Base-by-base conservation (phyloP, 805 yeast species). In the Jamesozyma jinghongensis region DNA sequence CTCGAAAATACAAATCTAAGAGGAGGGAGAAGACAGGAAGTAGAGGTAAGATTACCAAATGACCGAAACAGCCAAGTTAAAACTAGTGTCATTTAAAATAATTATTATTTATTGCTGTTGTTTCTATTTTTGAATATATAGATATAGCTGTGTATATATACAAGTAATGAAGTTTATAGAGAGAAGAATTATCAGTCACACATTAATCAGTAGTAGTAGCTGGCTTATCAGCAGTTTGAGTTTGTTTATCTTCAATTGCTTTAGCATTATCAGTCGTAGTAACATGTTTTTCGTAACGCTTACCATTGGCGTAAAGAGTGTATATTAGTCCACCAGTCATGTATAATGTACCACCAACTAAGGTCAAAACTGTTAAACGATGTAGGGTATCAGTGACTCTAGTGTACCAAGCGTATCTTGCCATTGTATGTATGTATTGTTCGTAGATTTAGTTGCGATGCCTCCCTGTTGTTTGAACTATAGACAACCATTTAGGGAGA, bases 331-430 rank as follows among this genome's bases (percentile, higher is more conserved):
- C 78, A 25, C 70, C 73, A 10, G 68, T 51, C 70, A 76, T 69
- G 57, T 72, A 75, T 39, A 66, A 41, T 1, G 73, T 61, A 34
- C 71, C 71, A 37, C 88, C 88, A 17, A 79, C 73, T 25, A 82
- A 66, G 3, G 81, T 71, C 18, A 81, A 57, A 34, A 82, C 87
- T 0, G 85, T 78, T 44, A 81, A 59, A 64, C 90, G 79, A 61
- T 82, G 90, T 20, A 71, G 73, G 32, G 81, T 72, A 59, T 82
- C 90, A 2, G 85, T 75, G 3, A 74, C 77, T 59, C 75, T 79
- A 2, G 81, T 77, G 59, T 81, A 81, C 90, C 90, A 82, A 36
- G 88, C 84, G 56, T 74, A 74, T 52, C 61, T 64, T 19, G 75
- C 62, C 76, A 71, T 71, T 33, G 22, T 19, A 11, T 28, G 18